Conservation (phyloP, 805 yeast genomes). For the Sugiyamaella americana region DNA sequence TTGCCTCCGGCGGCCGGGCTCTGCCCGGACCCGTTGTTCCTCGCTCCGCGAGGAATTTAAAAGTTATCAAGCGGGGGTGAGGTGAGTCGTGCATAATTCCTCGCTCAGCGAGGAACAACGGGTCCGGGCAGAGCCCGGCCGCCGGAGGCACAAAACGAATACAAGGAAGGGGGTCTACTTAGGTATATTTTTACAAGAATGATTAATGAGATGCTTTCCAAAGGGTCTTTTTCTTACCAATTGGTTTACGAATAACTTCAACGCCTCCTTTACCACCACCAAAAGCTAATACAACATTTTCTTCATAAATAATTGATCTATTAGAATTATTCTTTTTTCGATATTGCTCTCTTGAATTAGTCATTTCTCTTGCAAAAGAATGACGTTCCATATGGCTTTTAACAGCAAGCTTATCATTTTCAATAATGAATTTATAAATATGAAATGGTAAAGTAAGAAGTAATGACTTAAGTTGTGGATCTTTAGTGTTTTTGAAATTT, state of each 20-base stretch:
- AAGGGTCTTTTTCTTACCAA: slow-evolving; percentile 20
- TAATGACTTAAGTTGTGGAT: slow-evolving; percentile 15
- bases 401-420: slow-evolving; percentile 23
- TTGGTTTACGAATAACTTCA: slow-evolving; percentile 21
- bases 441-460: slow-evolving; percentile 26
- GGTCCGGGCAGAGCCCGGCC: no score
- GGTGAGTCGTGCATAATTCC: no score
- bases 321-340: slow-evolving; percentile 12
- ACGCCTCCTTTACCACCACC: slow-evolving; percentile 33
- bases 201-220: slow-evolving; percentile 20
- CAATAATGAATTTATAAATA: slow-evolving; percentile 27
- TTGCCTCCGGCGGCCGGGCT: no score
- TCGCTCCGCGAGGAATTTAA: no score
- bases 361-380: slow-evolving; percentile 28
- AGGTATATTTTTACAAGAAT: background rate
- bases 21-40: no score
- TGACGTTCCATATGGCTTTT: slow-evolving; percentile 29
- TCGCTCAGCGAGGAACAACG: no score
- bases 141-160: no score
- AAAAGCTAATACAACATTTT: slow-evolving; percentile 33
- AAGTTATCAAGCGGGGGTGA: no score
- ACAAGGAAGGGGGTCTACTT: background rate
- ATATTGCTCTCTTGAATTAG: slow-evolving; percentile 22
- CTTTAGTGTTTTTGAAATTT: slow-evolving; percentile 15
- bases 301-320: slow-evolving; percentile 21